Percentiles rank a stretch among this genome's conserved stretches.
phyloP scores from a whole-genome alignment of 208 protist genomes.

The Polymyxa betae region DNA sequence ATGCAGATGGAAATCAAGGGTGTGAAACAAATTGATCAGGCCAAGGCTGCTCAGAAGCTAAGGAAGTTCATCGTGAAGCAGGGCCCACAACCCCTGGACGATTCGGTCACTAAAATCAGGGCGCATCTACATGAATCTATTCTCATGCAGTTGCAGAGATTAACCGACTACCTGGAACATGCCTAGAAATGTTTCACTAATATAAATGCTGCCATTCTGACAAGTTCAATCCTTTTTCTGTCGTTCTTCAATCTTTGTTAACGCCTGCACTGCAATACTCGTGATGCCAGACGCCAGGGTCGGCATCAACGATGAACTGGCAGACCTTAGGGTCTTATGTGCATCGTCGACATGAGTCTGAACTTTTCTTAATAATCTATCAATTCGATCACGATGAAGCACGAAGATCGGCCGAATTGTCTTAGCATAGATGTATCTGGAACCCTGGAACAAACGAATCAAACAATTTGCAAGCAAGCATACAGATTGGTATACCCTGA shows the following conservation, averaged over 20 bases:
- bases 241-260: not conserved
- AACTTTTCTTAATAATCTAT: not conserved
- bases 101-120: not conserved
- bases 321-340: not conserved
- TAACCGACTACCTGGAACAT: not conserved
- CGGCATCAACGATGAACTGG: not conserved
- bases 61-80: not conserved
- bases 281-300: not conserved
- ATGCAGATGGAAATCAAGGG: not conserved
- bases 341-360: not conserved
- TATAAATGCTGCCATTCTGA: no score
- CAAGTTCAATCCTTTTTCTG: not conserved
- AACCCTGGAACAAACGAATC: not conserved
- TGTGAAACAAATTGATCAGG: not conserved
- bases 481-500: not conserved
- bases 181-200: no score
- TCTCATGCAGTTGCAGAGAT: not conserved
- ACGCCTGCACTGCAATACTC: not conserved
- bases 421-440: not conserved
- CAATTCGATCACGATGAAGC: not conserved
- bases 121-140: not conserved
- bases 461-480: not conserved
- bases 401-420: not conserved
- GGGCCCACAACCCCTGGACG: not conserved
- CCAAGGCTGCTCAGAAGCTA: not conserved